Evolutionary conservation across 2,329 filamentous ascomycete species (phyloP), one percentile per base, ranked within the genome.

Genomic region (Pseudopyricularia cyperi): DNA sequence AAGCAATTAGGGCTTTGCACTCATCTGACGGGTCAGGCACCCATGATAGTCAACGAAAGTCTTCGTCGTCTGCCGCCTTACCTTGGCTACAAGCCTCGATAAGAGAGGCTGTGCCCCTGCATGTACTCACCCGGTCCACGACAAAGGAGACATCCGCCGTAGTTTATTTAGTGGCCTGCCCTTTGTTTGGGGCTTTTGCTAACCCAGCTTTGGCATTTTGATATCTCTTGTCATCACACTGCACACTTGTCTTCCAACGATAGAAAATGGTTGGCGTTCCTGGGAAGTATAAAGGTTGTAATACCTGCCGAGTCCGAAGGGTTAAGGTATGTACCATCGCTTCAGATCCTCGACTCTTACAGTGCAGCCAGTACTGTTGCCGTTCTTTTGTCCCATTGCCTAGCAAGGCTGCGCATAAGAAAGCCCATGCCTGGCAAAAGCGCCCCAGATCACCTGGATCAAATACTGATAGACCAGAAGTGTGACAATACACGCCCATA

Each of bases 271-370:
- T 81, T 57, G 79, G 79, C 51, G 78, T 82, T 53, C 72, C 77
- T 35, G 79, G 79, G 50, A 82, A 81, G 63, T 82, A 77, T 62
- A 81, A 81, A 63, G 79, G 78, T 35, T 82, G 79, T 65, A 78
- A 80, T 63, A 82, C 79, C 26, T 82, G 79, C 61, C 69, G 79
- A 48, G 66, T 70, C 28, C 68, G 79, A 50, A 71, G 80, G 62
- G 79, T 82, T 55, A 80, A 79, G 62, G 79, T 79, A 66, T 56
- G 71, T 52, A 22, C 6, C 3, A 34, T 12, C 33, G 46, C n/a
- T 9, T 24, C 35, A n/a, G 34, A 17, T n/a, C 15, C 32, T 8
- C 14, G 30, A 15, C 14, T 49, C 22, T 8, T 7, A 19, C 22
- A 19, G 15, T 26, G 14, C 48, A 34, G 50, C 42, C 54, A 47